Conservation (phyloP, 2,329 filamentous ascomycete species). For the Thielaviopsis euricoi region DNA sequence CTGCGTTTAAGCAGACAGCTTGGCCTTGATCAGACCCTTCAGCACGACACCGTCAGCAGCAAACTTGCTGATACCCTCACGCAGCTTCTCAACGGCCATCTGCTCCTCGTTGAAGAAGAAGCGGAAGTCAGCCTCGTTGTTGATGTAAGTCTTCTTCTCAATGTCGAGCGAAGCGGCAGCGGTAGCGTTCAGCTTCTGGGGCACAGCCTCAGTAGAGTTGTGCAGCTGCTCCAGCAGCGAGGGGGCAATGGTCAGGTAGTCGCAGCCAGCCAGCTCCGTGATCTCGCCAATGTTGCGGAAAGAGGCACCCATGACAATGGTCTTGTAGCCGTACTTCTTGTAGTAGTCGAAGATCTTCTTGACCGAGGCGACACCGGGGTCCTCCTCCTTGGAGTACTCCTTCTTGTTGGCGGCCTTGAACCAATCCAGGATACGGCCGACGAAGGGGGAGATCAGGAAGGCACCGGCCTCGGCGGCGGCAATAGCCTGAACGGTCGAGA, state of each 20-base stretch:
- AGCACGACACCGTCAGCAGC: conserved; percentile 88
- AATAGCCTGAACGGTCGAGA: conserved; percentile 88
- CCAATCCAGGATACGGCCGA: conserved; percentile 98
- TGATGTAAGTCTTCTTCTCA: conserved; percentile 80
- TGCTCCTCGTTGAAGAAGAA: conserved; percentile 99
- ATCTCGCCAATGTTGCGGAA: conserved; percentile 96
- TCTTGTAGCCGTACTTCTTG: conserved; percentile 99
- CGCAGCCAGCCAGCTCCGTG: conserved; percentile 92
- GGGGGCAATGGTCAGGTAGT: conserved; percentile 79
- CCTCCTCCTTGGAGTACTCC: conserved; percentile 76
- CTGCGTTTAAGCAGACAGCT: conserved; percentile 41
- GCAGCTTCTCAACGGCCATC: conserved; percentile 98
- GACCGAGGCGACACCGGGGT: conserved; percentile 92
- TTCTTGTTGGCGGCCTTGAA: conserved; percentile 94
- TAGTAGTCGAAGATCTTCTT: conserved; percentile 98
- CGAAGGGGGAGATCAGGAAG: conserved; percentile 98
- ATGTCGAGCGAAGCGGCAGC: conserved; percentile 53
- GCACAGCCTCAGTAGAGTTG: conserved; percentile 66
- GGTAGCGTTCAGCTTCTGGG: conserved; percentile 77
- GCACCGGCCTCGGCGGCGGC: conserved; percentile 87
- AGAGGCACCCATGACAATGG: conserved; percentile 98
- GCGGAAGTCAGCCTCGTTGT: conserved; percentile 79
- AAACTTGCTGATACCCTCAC: conserved; percentile 98
- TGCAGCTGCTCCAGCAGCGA: conserved; percentile 76
- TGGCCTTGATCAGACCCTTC: conserved; percentile 79